Percentiles rank a stretch among this genome's conserved stretches.
phyloP scores from a whole-genome alignment of 1,284 basidiomycete genomes.

The Testicularia cyperi region DNA sequence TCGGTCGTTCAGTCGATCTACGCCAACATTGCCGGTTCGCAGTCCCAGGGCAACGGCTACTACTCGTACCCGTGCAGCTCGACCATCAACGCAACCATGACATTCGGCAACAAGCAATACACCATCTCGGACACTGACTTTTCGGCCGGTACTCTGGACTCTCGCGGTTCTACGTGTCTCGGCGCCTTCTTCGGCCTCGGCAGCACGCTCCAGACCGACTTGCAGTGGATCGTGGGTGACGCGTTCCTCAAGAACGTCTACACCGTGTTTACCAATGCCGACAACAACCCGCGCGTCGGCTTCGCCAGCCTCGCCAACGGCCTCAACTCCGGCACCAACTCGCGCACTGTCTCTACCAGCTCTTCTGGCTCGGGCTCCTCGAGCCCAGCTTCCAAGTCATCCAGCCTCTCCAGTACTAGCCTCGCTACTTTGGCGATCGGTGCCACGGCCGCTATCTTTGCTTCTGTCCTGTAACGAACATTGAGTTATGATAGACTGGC shows the following conservation, averaged over 20 bases:
- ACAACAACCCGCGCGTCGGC: slow-evolving; percentile 26
- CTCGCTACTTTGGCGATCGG: no score
- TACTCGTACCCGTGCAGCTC: slow-evolving; percentile 49
- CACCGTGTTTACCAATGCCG: slow-evolving; percentile 34
- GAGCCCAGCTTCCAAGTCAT: slow-evolving; percentile 7
- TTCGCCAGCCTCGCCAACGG: slow-evolving; percentile 47
- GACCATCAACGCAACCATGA: slow-evolving; percentile 35
- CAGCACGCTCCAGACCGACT: slow-evolving; percentile 5
- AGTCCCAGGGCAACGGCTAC: slow-evolving; percentile 37
- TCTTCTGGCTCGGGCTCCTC: no score
- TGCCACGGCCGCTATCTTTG: no score
- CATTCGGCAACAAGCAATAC: slow-evolving; percentile 46
- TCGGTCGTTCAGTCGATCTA: slow-evolving; percentile 39
- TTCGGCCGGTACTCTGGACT: slow-evolving; percentile 17
- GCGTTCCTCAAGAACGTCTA: slow-evolving; percentile 56
- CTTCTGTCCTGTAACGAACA: no score
- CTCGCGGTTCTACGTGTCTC: slow-evolving; percentile 28
- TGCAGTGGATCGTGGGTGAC: slow-evolving; percentile 54
- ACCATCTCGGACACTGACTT: slow-evolving; percentile 38
- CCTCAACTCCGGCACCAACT: slow-evolving; percentile 31
- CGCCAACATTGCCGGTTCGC: slow-evolving; percentile 36
- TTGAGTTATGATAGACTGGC: no score
- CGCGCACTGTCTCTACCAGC: slow-evolving; percentile 23
- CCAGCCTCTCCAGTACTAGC: neutral
- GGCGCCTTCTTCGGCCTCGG: slow-evolving; percentile 51